Evolutionary conservation across 2,329 filamentous ascomycete genomes (phyloP).

Genomic region (Zymoseptoria tritici): DNA sequence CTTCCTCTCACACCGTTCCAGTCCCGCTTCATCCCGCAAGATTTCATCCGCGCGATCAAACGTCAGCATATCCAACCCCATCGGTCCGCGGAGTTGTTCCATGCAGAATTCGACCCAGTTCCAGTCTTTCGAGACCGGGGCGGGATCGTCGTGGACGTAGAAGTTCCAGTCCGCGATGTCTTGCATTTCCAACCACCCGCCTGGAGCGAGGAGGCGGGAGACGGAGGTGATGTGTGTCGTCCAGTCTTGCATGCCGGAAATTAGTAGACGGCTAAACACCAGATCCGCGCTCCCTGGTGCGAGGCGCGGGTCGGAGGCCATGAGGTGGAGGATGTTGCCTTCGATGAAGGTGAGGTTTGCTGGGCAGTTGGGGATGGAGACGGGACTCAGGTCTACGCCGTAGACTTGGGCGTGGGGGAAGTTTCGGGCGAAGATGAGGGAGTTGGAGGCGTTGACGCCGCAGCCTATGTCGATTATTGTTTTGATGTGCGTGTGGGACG

Average conservation of each 20-base stretch:
- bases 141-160: neutral
- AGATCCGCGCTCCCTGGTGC: constrained; percentile 2
- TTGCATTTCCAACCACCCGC: constrained; percentile 8
- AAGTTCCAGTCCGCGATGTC: constrained; percentile 6
- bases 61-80: neutral
- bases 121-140: constrained; percentile 1
- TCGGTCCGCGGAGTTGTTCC: neutral
- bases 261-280: constrained; percentile 8
- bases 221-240: constrained; percentile 1
- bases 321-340: constrained; percentile 4
- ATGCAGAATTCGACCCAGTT: neutral
- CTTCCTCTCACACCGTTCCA: neutral
- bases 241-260: constrained; percentile 7
- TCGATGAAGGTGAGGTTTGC: constrained; percentile 7
- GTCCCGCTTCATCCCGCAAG: neutral
- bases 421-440: neutral
- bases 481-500: neutral
- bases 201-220: constrained; percentile 1
- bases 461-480: neutral
- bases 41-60: neutral
- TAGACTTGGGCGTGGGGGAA: neutral
- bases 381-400: neutral
- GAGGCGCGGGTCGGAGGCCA: constrained; percentile 1
- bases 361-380: constrained; percentile 12
- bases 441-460: neutral